Base-by-base conservation (phyloP, 31 red algal species). In the Asparagopsis taxiformis region DNA sequence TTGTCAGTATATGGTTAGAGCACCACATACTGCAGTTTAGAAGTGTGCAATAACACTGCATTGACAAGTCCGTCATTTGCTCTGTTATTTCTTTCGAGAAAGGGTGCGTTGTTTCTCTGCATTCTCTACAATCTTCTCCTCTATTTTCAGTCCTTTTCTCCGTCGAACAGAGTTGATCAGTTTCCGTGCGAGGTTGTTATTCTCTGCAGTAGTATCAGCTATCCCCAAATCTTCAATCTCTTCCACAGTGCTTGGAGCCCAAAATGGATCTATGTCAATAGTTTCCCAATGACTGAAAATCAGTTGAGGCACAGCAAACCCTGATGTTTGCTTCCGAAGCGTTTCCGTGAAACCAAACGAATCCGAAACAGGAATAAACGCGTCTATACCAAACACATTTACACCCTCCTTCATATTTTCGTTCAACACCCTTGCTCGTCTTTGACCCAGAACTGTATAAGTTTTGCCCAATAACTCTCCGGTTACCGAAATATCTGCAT, bases 31-130 rank as follows among this genome's bases (percentile, higher is more conserved):
- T 54, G n/a, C 29, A n/a, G 4, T 46, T 25, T 6, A 21, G 22
- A 22, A 22, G 39, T 55, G 9, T 24, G 13, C 21, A 55, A 15
- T 55, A 11, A 24, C 9, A 24, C 52, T 4, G 13, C 21, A 7
- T 11, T 55, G 6, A 55, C 4, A 19, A 49, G 44, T 11, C 17
- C 44, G 17, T 49, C 17, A 49, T 49, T 23, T 23, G 13, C 25
- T 35, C 30, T n/a, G n/a, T n/a, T n/a, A n/a, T n/a, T 97, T 97
- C 54, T 97, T 97, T 43, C 88, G 34, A 2, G 85, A 79, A 11
- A 97, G 78, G 59, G 88, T 97, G 33, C 94, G 83, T 65, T 97
- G 94, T 59, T 92, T 92, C 71, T 97, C 94, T 17, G 94, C 94
- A 64, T 87, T 64, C 31, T 83, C 88, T 33, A 97, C 94, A 52